Conservation (phyloP, 1,139 yeast species). For the Taiozyma sp. region DNA sequence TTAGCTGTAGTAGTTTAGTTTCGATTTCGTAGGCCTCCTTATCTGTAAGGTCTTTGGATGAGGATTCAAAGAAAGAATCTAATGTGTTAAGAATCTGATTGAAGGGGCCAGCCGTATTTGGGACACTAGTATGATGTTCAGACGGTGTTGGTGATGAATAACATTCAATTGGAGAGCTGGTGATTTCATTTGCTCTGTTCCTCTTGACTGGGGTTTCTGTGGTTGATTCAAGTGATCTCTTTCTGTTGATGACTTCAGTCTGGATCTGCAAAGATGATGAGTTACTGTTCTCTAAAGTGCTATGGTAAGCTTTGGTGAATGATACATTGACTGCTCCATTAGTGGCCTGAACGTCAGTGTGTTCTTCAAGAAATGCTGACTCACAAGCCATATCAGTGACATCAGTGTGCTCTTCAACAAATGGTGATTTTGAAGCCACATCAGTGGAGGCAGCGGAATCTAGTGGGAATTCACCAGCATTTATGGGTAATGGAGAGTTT, state of each 20-base stretch:
- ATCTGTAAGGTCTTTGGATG: slow-evolving; percentile 5
- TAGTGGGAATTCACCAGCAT: background rate
- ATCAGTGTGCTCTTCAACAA: background rate
- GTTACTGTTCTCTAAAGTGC: background rate
- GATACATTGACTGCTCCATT: background rate
- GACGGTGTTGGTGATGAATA: slow-evolving; percentile 2
- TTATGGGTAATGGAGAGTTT: background rate
- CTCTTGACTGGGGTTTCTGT: background rate
- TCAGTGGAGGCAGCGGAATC: background rate
- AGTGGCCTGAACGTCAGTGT: background rate
- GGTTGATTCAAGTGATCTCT: background rate
- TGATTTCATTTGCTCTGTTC: background rate
- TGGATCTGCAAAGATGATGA: background rate
- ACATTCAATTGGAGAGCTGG: background rate
- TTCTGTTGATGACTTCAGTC: background rate
- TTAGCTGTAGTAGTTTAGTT: slow-evolving; percentile 12
- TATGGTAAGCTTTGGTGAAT: background rate
- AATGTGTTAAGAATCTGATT: background rate
- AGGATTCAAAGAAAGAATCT: slow-evolving; percentile 2
- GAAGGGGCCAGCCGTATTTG: background rate
- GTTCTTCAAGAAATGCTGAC: background rate
- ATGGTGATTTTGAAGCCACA: background rate
- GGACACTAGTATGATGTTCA: background rate
- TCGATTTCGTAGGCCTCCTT: slow-evolving; percentile 17
- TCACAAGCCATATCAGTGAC: background rate